Evolutionary conservation across 1,284 basidiomycete genomes (phyloP), one percentile per base, ranked within the genome.

Genomic region (Golubevia pallescens): DNA sequence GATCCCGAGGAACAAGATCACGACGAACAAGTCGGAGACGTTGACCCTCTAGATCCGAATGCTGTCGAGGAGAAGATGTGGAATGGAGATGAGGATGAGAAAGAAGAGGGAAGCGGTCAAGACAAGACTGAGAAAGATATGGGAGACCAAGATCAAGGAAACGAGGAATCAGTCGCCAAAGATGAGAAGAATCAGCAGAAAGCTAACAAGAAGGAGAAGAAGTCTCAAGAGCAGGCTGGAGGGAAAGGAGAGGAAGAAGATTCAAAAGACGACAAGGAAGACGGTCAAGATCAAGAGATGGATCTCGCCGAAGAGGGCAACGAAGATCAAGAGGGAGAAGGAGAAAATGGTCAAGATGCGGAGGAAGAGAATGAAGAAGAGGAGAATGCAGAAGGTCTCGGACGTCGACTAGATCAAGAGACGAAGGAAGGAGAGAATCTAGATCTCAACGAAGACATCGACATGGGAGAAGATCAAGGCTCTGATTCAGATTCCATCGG

Each of bases 61-160:
- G 79, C 82, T 6, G 77, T 84, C 16, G 82, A 85, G 61, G 82
- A 85, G 62, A 85, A 84, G 67, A 71, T 83, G 57, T 84, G 81
- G 82, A 74, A 68, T 21, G 75, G 74, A 8, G 71, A 78, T 5
- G 34, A 38, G 0, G 67, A 75, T 7, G 67, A 78, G 0, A 65
- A 77, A 21, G 88, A 89, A 1, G 90, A 90, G 2, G 62, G 74
- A 20, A 70, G 73, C 14, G 69, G 68, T 5, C 61, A 71, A 7
- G 67, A 63, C 21, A 61, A 75, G 48, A 77, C 78, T 64, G 67
- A 77, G 66, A 78, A 69, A 23, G 68, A 78, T 62, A 76, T 75
- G 66, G 73, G 77, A 24, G 52, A 61, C 10, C 67, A 73, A 16
- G 73, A 48, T 16, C 42, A 48, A 48, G 42, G 13, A 48, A 16